Evolutionary conservation across 768 basidiomycete genomes (phyloP), one percentile per base, ranked within the genome.

Genomic region (Asterophora parasitica): DNA sequence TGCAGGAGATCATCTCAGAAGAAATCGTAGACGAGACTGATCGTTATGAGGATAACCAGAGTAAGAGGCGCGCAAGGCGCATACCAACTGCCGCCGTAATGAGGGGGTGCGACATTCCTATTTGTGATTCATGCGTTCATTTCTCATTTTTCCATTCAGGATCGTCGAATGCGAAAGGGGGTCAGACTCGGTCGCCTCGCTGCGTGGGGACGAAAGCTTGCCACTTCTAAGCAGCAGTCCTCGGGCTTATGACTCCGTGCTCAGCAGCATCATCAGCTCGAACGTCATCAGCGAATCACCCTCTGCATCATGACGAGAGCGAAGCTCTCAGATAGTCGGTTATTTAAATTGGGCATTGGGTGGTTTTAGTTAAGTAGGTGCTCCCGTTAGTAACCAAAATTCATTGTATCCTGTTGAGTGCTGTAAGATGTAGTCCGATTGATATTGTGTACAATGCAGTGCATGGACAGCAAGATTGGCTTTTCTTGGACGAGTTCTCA

Each of bases 1-100:
- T 63, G 53, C 66, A 90, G 77, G 93, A 95, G 76, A 96, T 98
- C 52, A 90, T 97, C 15, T 85, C 88, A 0, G 92, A 96, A 67
- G 94, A 96, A 63, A 95, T 96, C 45, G 87, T 95, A 26, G 93
- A 95, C 58, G 93, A 96, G 66, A 95, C 92, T 2, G 93, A 96
- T 66, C 76, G 83, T 20, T 94, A 87, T 56, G 83, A 89, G 54
- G 89, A 92, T 56, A 96, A 95, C 59, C 82, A 82, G 40, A 83
- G 81, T 43, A 93, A 92, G 61, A 76, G 75, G 49, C 70, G 74
- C 7, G 92, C 88, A 0, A 82, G 76, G 53, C 74, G 93, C 11
- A 65, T 77, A 50, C 85, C 83, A 10, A 90, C 83, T 10, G 78
- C 85, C 7, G 77, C 79, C 7, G 75, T 91, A 32, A 91, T 94